Conservation (phyloP, 2,329 filamentous ascomycete species). For the Paramyrothecium roridum region DNA sequence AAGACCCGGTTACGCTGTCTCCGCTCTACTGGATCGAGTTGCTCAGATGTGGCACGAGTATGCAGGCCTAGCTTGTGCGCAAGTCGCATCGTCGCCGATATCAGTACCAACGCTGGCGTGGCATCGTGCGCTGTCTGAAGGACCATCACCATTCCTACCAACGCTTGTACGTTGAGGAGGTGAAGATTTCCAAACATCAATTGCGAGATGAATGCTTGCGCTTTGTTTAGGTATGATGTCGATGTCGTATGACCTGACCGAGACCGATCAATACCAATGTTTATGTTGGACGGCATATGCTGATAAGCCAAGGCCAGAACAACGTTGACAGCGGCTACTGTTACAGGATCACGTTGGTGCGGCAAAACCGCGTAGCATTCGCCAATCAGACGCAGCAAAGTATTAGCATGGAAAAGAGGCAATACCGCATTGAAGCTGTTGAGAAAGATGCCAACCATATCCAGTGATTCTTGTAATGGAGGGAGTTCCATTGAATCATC, state of each 20-base stretch:
- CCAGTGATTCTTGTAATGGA: not conserved
- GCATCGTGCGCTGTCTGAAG: slow-evolving; percentile 26
- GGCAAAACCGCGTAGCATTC: slow-evolving; percentile 23
- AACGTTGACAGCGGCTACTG: slow-evolving; percentile 31
- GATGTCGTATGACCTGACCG: slow-evolving; percentile 5
- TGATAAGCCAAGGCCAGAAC: slow-evolving; percentile 29
- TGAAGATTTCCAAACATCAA: slow-evolving; percentile 25
- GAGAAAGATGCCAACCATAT: not conserved
- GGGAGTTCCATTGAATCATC: not conserved
- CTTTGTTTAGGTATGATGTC: slow-evolving; percentile 23
- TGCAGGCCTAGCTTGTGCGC: slow-evolving; percentile 28
- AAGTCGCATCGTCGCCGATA: slow-evolving; percentile 26
- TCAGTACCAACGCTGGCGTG: slow-evolving; percentile 25
- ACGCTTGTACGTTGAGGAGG: slow-evolving; percentile 26
- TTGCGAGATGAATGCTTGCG: slow-evolving; percentile 25
- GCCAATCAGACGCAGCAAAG: slow-evolving; percentile 28
- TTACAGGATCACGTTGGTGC: slow-evolving; percentile 9
- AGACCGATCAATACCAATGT: not conserved
- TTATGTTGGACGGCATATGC: slow-evolving; percentile 7
- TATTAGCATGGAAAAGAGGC: slow-evolving; percentile 28
- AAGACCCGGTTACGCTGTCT: slow-evolving; percentile 28
- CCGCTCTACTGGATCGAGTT: not conserved
- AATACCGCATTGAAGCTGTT: slow-evolving; percentile 10
- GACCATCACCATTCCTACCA: slow-evolving; percentile 29
- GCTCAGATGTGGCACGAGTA: slow-evolving; percentile 11